Base-by-base conservation (phyloP, 2,329 filamentous ascomycete genomes). In the Leptographium wingfieldii region DNA sequence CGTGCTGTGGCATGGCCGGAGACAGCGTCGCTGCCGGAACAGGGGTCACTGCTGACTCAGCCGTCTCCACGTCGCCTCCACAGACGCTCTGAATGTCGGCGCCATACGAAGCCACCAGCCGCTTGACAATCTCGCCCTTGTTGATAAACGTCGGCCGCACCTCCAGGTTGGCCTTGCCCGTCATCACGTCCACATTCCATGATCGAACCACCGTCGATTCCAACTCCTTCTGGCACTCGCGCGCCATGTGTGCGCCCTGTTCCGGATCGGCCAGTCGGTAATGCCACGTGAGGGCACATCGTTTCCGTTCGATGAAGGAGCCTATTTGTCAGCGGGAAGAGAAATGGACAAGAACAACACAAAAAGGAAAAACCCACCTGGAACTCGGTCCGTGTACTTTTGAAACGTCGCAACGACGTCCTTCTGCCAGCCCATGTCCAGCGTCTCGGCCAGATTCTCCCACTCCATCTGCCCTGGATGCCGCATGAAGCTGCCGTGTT, bases 81-180 rank as follows among this genome's bases (percentile, higher is more conserved):
- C 49, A 52, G 4, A 69, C 64, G 46, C 67, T 64, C 16, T 66
- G 62, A 7, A 69, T 65, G 56, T 73, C 75, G 60, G 73, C 73
- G 66, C 79, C 84, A 72, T 95, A 95, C 55, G 85, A 84, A 27
- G 82, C 76, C 46, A 97, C 85, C 22, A 99, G 80, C 6, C 86
- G 84, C 74, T 90, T 92, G 19, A 86, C 89, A 65, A 97, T 97
- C 73, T 95, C 91, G 35, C 94, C 94, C 77, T 99, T 99, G 80
- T 97, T 97, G 75, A 99, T 91, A 68, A 95, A 96, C 0, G 86
- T 92, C 33, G 92, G 92, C n/a, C 94, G 86, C 38, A 97, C 92
- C 73, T 99, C 94, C 31, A 99, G 79, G 70, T 97, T 97, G 63
- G 92, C 92, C 76, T 97, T 99, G 67, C 94, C 94, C 0, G 85